These are phyloP conservation scores for Aureobasidium leucospermi DNA, from an alignment of 2,329 filamentous ascomycete species.

Conservation along the genomic window DNA sequence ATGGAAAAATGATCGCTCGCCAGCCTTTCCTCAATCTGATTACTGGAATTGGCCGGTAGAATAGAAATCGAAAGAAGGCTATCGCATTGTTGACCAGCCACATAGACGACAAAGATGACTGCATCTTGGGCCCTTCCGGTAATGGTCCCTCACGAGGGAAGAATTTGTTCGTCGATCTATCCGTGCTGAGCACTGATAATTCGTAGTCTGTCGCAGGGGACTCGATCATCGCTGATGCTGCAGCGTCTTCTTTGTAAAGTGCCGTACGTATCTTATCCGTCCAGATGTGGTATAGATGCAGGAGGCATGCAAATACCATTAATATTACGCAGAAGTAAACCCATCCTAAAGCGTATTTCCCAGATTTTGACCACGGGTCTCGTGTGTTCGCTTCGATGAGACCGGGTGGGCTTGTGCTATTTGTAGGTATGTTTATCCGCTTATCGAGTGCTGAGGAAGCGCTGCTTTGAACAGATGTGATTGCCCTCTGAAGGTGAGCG, in stretches of 20 bases:
- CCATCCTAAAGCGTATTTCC: conserved; percentile 81
- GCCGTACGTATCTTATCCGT: conserved; percentile 89
- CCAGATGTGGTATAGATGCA: conserved; percentile 82
- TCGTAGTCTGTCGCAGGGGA: conserved; percentile 55
- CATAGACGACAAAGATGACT: conserved; percentile 70
- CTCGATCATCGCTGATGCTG: conserved; percentile 54
- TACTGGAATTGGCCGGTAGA: conserved; percentile 79
- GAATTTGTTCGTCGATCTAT: conserved; percentile 62
- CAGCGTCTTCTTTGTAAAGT: conserved; percentile 74
- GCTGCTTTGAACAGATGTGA: neutral
- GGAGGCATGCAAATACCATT: conserved; percentile 56
- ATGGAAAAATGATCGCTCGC: conserved; percentile 70
- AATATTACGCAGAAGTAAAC: conserved; percentile 78
- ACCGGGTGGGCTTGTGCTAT: conserved; percentile 47
- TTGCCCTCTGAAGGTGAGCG: neutral
- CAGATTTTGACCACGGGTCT: conserved; percentile 75
- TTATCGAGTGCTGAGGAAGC: conserved; percentile 18
- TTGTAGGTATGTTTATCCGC: conserved; percentile 51
- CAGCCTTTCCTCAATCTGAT: conserved; percentile 55
- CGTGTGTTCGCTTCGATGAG: conserved; percentile 49
- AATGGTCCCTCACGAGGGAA: conserved; percentile 60
- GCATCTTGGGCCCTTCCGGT: conserved; percentile 50
- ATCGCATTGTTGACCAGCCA: conserved; percentile 68
- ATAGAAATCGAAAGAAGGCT: conserved; percentile 79
- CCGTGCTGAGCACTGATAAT: conserved; percentile 51